Conservation (phyloP, 225 moss, liverwort and hornwort species). For the Polytrichum commune region DNA sequence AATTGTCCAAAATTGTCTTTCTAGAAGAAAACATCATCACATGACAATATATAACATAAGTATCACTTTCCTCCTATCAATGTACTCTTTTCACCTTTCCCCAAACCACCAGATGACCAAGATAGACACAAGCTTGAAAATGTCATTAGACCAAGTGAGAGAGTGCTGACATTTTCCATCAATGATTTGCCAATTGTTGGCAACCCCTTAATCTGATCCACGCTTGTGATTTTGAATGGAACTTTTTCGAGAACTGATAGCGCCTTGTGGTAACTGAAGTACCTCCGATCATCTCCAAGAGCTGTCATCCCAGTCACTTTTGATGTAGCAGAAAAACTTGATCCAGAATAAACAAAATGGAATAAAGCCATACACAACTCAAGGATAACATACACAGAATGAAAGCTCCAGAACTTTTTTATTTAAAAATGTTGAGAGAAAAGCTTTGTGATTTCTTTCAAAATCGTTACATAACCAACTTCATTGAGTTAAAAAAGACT, state of each 20-base stretch:
- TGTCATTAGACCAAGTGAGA: not conserved
- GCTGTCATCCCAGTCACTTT: conserved; percentile 30
- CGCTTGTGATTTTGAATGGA: conserved; percentile 73
- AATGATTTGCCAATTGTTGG: conserved; percentile 82
- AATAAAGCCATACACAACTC: no score
- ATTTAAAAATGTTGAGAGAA: no score
- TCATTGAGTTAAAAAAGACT: no score
- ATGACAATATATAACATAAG: no score
- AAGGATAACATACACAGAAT: no score
- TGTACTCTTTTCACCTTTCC: no score
- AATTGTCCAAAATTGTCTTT: no score
- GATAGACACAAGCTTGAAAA: not conserved
- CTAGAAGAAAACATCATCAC: no score
- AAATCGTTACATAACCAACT: no score
- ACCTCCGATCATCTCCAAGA: conserved; percentile 79
- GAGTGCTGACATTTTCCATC: conserved; percentile 47
- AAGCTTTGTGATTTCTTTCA: no score
- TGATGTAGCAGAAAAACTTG: not conserved
- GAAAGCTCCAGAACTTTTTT: no score
- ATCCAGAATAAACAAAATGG: not conserved
- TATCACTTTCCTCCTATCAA: no score
- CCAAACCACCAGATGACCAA: not conserved
- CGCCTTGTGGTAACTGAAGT: conserved; percentile 86
- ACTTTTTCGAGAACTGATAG: conserved; percentile 84
- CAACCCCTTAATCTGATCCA: conserved; percentile 79